Conservation (phyloP, 2,329 filamentous ascomycete species). For the Talaromyces marneffei region DNA sequence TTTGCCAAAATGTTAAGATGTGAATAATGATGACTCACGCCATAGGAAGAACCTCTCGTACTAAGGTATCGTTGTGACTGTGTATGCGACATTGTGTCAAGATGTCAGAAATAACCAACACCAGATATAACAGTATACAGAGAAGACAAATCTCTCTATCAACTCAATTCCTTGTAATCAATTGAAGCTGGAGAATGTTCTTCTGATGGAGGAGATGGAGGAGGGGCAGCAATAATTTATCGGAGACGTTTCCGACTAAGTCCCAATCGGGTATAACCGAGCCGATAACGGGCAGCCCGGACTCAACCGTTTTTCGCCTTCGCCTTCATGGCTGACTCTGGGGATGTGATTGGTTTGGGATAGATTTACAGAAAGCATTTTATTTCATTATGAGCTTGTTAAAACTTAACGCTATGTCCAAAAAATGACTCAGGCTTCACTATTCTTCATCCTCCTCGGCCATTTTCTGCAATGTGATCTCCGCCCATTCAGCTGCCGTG, state of each 20-base stretch:
- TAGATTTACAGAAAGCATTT: neutral
- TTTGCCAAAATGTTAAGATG: neutral
- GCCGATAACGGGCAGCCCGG: neutral
- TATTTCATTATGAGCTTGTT: neutral
- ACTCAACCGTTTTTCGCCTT: no score
- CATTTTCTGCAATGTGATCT: conserved; percentile 9
- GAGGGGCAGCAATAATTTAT: conserved; percentile 5
- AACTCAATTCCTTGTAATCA: neutral
- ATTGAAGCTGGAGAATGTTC: neutral
- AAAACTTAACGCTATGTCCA: no score
- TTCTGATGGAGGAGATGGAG: neutral
- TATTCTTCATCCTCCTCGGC: conserved; percentile 9
- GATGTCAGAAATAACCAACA: neutral
- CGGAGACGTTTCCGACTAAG: neutral
- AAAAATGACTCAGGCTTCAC: neutral
- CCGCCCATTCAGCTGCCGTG: conserved; percentile 35
- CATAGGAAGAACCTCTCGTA: neutral
- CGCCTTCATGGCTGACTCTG: neutral
- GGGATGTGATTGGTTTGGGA: neutral
- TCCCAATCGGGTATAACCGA: neutral
- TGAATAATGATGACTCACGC: conserved; percentile 2
- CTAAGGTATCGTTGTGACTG: conserved; percentile 3
- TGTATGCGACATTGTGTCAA: neutral
- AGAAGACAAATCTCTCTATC: neutral
- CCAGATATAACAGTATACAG: neutral